phyloP scores from a whole-genome alignment of 2,329 filamentous ascomycete species.

The Didymella glomerata region DNA sequence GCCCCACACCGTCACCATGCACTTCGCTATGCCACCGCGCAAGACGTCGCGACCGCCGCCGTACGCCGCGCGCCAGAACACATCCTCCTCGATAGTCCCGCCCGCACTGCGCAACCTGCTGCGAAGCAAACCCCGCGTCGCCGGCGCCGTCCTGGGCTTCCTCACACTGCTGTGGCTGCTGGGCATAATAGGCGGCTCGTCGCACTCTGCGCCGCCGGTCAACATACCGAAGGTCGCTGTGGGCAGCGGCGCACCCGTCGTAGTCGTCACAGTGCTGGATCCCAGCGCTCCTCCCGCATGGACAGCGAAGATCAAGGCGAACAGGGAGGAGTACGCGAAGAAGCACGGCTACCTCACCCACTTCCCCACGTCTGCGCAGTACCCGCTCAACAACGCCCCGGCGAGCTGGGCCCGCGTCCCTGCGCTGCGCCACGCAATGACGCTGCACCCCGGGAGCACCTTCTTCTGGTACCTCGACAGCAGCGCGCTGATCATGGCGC shows the following conservation, averaged over 20 bases:
- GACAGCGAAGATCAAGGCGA: conserved; percentile 77
- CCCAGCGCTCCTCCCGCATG: conserved; percentile 71
- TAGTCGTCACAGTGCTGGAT: conserved; percentile 88
- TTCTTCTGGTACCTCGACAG: conserved; percentile 90
- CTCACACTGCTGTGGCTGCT: conserved; percentile 56
- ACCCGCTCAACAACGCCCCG: conserved; percentile 68
- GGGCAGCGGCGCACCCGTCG: conserved; percentile 63
- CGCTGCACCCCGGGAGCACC: conserved; percentile 75
- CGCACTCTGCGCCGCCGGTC: conserved; percentile 23
- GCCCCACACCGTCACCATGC: conserved; percentile 62
- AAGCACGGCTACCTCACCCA: conserved; percentile 89
- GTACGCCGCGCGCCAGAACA: conserved; percentile 65
- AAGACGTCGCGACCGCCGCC: conserved; percentile 80
- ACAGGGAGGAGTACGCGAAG: conserved; percentile 83
- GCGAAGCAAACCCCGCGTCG: conserved; percentile 69
- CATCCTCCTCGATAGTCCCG: conserved; percentile 32
- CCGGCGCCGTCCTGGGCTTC: conserved; percentile 64
- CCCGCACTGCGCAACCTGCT: conserved; percentile 57
- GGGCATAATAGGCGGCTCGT: conserved; percentile 39
- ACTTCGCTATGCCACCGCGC: conserved; percentile 87
- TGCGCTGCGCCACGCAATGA: conserved; percentile 87
- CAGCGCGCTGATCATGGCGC: conserved; percentile 89
- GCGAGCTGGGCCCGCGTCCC: conserved; percentile 80
- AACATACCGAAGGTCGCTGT: conserved; percentile 47
- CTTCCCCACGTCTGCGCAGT: conserved; percentile 79